Base-by-base conservation (phyloP, 345 rosid species). In the Microthlaspi erraticum region DNA sequence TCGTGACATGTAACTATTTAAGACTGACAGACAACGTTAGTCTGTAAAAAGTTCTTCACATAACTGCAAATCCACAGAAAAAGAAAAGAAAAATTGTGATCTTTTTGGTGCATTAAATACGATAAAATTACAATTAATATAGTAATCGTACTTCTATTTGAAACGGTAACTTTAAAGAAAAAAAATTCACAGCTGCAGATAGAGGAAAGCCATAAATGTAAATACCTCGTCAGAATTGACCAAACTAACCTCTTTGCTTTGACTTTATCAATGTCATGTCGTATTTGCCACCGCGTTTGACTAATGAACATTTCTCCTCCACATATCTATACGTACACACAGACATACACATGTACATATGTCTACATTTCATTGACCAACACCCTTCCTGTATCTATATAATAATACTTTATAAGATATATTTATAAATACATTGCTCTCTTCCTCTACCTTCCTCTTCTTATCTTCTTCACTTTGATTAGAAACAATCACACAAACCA, bases 271-370 rank as follows among this genome's bases (percentile, higher is more conserved):
- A 48, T 49, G 26, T 26, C 52, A 38, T 29, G 71, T 73, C 66
- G 19, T 18, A 9, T 45, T 39, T 48, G 44, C 48, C 51, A 50
- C 61, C 77, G 72, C 72, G 77, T 74, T 74, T 74, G 73, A 74
- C 72, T 20, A 66, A 34, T 50, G 48, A 52, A 52, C 68, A 4
- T 14, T 43, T 74, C 17, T 68, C 58, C 68, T 61, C 64, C 65
- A 52, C 64, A 52, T 3, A 18, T 19, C 46, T 32, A 59, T 58
- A 65, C 60, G 41, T 74, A 60, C 48, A 73, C 18, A 39, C 0
- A 39, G 0, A 68, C 38, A 23, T 23, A 58, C 10, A 23, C 12
- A 14, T 55, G 43, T 57, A 57, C 36, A 37, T 31, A 32, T 44
- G 5, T 8, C 32, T 3, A 23, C n/a, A 17, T 49, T 5, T 11